phyloP scores from a whole-genome alignment of 2,329 filamentous ascomycete species.

The Hirsutella thompsonii region DNA sequence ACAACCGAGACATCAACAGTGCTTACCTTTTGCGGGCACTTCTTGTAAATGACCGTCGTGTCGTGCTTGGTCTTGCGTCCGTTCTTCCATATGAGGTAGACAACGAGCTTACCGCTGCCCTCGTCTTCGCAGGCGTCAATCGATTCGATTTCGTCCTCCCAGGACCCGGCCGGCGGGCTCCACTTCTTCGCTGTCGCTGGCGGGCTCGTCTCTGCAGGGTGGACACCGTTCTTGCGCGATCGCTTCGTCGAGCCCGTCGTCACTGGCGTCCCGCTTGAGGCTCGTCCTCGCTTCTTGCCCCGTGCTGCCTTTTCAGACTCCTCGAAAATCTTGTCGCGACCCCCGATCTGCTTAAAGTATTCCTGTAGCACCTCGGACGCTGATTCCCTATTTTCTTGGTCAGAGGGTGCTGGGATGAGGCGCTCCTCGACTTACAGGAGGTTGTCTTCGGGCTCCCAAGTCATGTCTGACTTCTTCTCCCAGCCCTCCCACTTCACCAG shows the following conservation, averaged over 20 bases:
- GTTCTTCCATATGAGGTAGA: slow-evolving; percentile 63
- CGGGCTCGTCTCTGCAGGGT: slow-evolving; percentile 35
- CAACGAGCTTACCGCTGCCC: slow-evolving; percentile 43
- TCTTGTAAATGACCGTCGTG: slow-evolving; percentile 54
- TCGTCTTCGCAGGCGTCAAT: slow-evolving; percentile 64
- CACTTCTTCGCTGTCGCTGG: slow-evolving; percentile 37
- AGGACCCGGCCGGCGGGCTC: slow-evolving; percentile 58
- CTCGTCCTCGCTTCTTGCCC: slow-evolving; percentile 45
- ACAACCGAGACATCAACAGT: no score
- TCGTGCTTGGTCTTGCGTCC: slow-evolving; percentile 63
- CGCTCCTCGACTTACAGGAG: slow-evolving; percentile 13
- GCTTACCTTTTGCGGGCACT: slow-evolving; percentile 64
- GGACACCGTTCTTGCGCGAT: slow-evolving; percentile 31
- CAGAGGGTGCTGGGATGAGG: background rate
- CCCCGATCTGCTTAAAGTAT: slow-evolving; percentile 53
- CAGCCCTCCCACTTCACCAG: slow-evolving; percentile 76
- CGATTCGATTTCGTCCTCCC: slow-evolving; percentile 59
- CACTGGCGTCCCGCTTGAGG: slow-evolving; percentile 23
- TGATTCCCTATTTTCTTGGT: slow-evolving; percentile 32
- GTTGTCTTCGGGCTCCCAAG: slow-evolving; percentile 70
- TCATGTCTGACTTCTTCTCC: slow-evolving; percentile 54
- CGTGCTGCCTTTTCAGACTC: slow-evolving; percentile 35
- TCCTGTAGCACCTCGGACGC: slow-evolving; percentile 47
- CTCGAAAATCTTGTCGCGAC: slow-evolving; percentile 41
- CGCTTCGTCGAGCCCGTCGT: slow-evolving; percentile 28